Conservation (phyloP, 2,329 filamentous ascomycete species). For the Aspergillus latus region DNA sequence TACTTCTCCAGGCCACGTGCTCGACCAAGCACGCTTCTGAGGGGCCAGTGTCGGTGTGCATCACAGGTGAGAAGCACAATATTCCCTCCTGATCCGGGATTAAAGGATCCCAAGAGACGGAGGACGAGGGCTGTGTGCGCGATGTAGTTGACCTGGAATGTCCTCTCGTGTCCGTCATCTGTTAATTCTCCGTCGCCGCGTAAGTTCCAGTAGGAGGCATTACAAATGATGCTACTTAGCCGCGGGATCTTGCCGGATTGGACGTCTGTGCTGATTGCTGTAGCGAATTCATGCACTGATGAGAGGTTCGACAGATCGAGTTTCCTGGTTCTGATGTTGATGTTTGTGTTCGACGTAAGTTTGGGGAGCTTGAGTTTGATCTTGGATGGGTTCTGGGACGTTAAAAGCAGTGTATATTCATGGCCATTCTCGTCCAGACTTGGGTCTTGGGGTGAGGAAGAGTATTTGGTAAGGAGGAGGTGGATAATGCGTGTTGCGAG, state of each 20-base stretch:
- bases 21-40: not conserved
- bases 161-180: slow-evolving; percentile 4
- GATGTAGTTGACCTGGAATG: slow-evolving; percentile 10
- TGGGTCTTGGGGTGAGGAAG: not conserved
- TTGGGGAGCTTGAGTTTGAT: not conserved
- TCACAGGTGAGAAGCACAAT: slow-evolving; percentile 5
- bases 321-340: not conserved
- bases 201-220: slow-evolving; percentile 11
- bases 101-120: slow-evolving; percentile 3
- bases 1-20: slow-evolving; percentile 3
- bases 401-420: not conserved
- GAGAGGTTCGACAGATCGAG: slow-evolving; percentile 10
- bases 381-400: slow-evolving; percentile 3
- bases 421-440: not conserved
- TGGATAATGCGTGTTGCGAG: not conserved
- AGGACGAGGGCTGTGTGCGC: slow-evolving; percentile 8
- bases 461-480: slow-evolving; percentile 1
- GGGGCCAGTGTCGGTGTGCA: slow-evolving; percentile 1
- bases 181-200: not conserved
- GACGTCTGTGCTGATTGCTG: slow-evolving; percentile 3
- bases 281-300: slow-evolving; percentile 1
- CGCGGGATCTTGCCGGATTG: slow-evolving; percentile 4
- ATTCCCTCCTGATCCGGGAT: not conserved
- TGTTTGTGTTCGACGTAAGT: not conserved
- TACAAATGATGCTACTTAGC: slow-evolving; percentile 12